Evolutionary conservation across 1,139 yeast genomes (phyloP).

Genomic region (Nakaseomyces nivariensis): DNA sequence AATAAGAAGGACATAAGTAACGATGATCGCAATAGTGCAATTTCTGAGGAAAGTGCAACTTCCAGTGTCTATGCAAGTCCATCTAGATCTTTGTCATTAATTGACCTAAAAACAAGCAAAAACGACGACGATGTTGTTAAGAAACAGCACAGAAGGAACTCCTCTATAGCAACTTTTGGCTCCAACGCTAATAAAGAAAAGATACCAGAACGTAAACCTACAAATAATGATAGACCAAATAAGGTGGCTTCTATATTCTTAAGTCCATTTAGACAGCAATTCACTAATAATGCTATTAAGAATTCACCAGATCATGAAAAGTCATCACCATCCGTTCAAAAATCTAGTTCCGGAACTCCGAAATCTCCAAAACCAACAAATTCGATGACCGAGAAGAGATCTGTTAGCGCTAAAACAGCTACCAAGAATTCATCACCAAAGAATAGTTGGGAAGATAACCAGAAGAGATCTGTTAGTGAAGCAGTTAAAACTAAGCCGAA

Average conservation of each 20-base stretch:
- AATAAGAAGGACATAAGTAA: background rate
- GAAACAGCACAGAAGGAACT: conserved; percentile 15
- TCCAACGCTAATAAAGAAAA: background rate
- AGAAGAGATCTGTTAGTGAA: conserved; percentile 27
- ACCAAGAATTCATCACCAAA: conserved; percentile 9
- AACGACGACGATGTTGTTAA: conserved; percentile 7
- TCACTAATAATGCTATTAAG: conserved; percentile 15
- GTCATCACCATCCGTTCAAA: conserved; percentile 6
- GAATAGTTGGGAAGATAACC: conserved; percentile 16
- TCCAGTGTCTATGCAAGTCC: conserved; percentile 26
- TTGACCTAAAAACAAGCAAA: background rate
- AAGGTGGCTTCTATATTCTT: conserved; percentile 13
- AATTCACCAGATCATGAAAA: conserved; percentile 10
- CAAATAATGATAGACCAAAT: conserved; percentile 13
- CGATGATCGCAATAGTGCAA: background rate
- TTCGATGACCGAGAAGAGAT: conserved; percentile 15
- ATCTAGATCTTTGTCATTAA: conserved; percentile 8
- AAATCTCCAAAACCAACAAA: conserved; percentile 3
- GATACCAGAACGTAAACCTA: conserved; percentile 9
- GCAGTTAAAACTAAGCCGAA: conserved; percentile 21
- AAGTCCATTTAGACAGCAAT: conserved; percentile 21
- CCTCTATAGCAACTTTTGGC: conserved; percentile 4
- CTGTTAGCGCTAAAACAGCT: conserved; percentile 25
- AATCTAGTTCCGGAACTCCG: background rate
- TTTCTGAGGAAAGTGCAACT: conserved; percentile 6